Conservation (phyloP, 345 rosid species). For the Limnanthes douglasii region DNA sequence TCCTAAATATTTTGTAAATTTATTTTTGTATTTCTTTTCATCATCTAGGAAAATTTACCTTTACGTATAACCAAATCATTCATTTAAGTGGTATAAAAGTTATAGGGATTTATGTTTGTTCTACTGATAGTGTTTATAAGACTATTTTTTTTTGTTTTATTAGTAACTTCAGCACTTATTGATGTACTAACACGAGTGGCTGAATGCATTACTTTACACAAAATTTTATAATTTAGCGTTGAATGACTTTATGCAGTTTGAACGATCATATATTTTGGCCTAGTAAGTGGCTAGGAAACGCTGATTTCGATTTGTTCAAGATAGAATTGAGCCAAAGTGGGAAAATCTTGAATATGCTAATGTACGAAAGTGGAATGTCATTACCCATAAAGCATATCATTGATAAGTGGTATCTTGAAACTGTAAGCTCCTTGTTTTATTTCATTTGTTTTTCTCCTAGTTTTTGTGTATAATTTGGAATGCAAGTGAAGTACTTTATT, state of each 20-base stretch:
- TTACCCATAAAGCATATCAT: conserved; percentile 30
- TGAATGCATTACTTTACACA: neutral
- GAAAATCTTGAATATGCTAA: conserved; percentile 89
- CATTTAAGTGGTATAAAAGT: no score
- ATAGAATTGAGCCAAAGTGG: conserved; percentile 91
- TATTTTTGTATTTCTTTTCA: no score
- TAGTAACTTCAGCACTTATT: neutral
- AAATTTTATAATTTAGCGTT: conserved; percentile 1
- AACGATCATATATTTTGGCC: conserved; percentile 70
- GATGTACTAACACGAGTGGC: neutral
- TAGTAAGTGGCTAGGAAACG: conserved; percentile 38
- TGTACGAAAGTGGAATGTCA: conserved; percentile 87
- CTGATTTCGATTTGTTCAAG: conserved; percentile 79
- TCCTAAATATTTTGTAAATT: no score
- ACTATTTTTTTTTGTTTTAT: neutral
- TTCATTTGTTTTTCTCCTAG: neutral
- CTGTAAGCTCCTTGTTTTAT: conserved; percentile 25
- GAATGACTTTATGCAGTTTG: conserved; percentile 29
- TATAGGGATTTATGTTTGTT: no score
- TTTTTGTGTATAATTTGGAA: no score
- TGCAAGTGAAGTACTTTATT: neutral
- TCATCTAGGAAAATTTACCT: no score
- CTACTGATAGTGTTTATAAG: no score
- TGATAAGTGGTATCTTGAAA: conserved; percentile 76
- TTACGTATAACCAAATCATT: no score